A percentile compares a stretch with the other conserved stretches of the same genome.
Evolutionary conservation across 2,329 filamentous ascomycete genomes (phyloP).

Genomic region (Colletotrichum costaricense): DNA sequence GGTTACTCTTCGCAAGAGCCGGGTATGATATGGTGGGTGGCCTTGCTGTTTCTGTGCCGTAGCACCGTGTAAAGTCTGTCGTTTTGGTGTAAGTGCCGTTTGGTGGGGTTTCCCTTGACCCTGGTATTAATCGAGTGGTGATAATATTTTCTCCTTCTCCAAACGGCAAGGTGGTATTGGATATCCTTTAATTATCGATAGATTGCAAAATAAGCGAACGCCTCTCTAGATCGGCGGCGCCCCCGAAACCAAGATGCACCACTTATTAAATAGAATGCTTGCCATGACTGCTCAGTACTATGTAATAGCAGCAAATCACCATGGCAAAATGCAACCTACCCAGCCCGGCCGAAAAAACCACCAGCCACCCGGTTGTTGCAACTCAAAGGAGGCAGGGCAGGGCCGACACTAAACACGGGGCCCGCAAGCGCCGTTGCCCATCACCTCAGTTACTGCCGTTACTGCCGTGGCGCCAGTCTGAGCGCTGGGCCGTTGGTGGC

Average conservation of each 20-base stretch:
- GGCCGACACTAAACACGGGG: constrained; percentile 26
- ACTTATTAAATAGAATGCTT: constrained; percentile 26
- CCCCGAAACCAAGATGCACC: background rate
- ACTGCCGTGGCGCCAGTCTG: background rate
- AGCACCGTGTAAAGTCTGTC: constrained; percentile 1
- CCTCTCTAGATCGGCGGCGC: constrained; percentile 3
- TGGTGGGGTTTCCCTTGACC: background rate
- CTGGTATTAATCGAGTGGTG: background rate
- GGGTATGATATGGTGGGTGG: background rate
- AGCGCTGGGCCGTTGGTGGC: constrained; percentile 14
- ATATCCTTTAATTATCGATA: background rate
- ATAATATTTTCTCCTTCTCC: constrained; percentile 3
- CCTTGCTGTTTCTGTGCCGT: background rate
- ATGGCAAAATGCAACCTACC: background rate
- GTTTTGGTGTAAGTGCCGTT: constrained; percentile 8
- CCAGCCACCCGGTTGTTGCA: constrained; percentile 25
- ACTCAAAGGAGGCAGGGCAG: constrained; percentile 18
- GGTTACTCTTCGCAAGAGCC: background rate
- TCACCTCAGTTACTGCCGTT: background rate
- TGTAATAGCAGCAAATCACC: background rate
- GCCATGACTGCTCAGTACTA: background rate
- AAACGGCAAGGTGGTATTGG: constrained; percentile 1
- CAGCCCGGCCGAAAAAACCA: background rate
- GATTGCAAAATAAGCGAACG: constrained; percentile 13
- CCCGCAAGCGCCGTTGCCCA: background rate